Percentiles rank a stretch among this genome's conserved stretches.
phyloP scores from a whole-genome alignment of 179 eudicot species.

The Amaranthus tricolor region DNA sequence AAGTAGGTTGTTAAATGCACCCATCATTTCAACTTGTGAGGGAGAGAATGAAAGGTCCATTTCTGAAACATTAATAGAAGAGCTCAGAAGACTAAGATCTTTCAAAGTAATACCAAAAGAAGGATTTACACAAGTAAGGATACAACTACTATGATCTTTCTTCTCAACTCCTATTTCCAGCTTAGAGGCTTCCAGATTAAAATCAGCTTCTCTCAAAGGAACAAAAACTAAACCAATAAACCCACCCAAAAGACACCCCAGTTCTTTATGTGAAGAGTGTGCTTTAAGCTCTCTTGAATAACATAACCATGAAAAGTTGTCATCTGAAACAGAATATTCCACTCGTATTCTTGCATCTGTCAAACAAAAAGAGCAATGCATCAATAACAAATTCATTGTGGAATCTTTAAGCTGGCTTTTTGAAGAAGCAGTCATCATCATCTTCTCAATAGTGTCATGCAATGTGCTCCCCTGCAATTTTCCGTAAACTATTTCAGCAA shows the following conservation, averaged over 20 bases:
- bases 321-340: conserved; percentile 50
- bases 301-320: conserved; percentile 34
- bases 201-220: conserved; percentile 47
- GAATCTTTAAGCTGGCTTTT: conserved; percentile 41
- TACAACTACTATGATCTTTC: conserved; percentile 36
- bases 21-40: conserved; percentile 40
- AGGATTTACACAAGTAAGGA: conserved; percentile 47
- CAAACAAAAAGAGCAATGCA: conserved; percentile 51
- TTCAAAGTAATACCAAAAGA: conserved; percentile 39
- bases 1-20: conserved; percentile 36
- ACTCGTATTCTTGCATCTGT: conserved; percentile 49
- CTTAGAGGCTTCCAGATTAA: conserved; percentile 42
- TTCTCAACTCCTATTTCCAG: conserved; percentile 49
- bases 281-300: conserved; percentile 44
- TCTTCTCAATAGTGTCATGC: conserved; percentile 58
- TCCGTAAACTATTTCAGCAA: conserved; percentile 12
- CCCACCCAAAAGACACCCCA: conserved; percentile 47
- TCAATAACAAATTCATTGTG: conserved; percentile 41
- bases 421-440: conserved; percentile 31
- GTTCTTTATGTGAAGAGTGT: conserved; percentile 30
- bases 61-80: conserved; percentile 49
- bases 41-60: conserved; percentile 60
- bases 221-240: conserved; percentile 45
- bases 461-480: conserved; percentile 74
- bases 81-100: conserved; percentile 49